phyloP scores from a whole-genome alignment of 306 rosid genomes.

The Cicer arietinum region DNA sequence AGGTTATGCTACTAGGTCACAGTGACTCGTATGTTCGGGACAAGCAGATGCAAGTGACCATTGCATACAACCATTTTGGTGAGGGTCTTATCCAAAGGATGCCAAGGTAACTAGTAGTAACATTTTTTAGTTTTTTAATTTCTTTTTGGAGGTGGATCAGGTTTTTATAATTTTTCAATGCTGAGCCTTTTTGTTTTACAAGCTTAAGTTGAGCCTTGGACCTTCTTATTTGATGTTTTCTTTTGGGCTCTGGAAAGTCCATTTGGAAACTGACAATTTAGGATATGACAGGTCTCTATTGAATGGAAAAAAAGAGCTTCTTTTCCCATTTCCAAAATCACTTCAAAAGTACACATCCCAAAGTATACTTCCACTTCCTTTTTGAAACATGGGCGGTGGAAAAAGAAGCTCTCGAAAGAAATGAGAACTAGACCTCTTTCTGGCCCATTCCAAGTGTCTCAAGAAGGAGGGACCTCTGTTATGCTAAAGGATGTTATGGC shows the following conservation, averaged over 20 bases:
- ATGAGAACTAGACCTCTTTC: neutral
- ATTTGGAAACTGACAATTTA: neutral
- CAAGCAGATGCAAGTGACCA: constrained; percentile 96
- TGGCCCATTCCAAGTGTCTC: neutral
- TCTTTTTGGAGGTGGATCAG: neutral
- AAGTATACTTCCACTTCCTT: no score
- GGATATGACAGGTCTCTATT: neutral
- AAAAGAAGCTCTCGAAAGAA: no score
- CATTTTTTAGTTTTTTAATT: neutral
- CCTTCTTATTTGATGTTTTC: neutral
- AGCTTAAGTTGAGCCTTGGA: neutral
- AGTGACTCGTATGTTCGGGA: constrained; percentile 86
- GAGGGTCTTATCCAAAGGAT: constrained; percentile 96
- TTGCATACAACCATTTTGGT: constrained; percentile 98
- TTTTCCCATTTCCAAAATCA: no score
- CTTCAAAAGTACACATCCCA: no score
- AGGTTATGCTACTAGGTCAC: constrained; percentile 95
- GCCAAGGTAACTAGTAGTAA: constrained; percentile 74
- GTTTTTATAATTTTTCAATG: constrained; percentile 4
- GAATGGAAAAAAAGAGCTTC: neutral
- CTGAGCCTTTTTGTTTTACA: neutral
- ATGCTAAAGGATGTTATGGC: neutral
- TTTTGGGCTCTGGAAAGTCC: constrained; percentile 28
- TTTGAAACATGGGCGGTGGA: no score
- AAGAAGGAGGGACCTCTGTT: neutral